Conservation (phyloP, 2,329 filamentous ascomycete genomes). For the Grosmannia penicillata region DNA sequence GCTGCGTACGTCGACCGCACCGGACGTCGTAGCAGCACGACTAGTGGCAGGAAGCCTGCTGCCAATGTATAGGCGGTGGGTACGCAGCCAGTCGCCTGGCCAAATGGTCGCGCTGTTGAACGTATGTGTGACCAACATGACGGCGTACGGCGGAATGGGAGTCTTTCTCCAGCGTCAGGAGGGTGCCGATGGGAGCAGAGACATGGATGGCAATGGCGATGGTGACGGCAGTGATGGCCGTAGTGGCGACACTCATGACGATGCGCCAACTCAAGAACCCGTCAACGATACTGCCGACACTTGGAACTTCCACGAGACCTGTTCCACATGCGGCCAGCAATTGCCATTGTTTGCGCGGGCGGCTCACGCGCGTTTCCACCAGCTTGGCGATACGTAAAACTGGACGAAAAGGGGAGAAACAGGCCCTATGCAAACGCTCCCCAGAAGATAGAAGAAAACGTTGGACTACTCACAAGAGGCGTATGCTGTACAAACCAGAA, state of each 20-base stretch:
- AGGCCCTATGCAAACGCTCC: too few relatives aligned
- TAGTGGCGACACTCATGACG: too few relatives aligned
- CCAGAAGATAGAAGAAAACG: too few relatives aligned
- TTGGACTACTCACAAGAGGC: not conserved
- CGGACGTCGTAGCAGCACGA: slow-evolving; percentile 10
- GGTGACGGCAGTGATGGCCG: not conserved
- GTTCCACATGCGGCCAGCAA: slow-evolving; percentile 13
- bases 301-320: slow-evolving; percentile 7
- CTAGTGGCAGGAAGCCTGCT: slow-evolving; percentile 11
- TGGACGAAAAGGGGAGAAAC: too few relatives aligned
- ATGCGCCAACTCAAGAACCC: too few relatives aligned
- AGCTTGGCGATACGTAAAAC: slow-evolving; percentile 5
- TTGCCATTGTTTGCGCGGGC: slow-evolving; percentile 15
- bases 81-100: slow-evolving; percentile 33
- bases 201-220: not conserved
- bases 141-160: slow-evolving; percentile 9
- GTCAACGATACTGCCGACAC: too few relatives aligned
- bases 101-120: slow-evolving; percentile 75
- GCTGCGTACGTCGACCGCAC: slow-evolving; percentile 38
- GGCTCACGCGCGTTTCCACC: slow-evolving; percentile 17
- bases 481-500: too few relatives aligned
- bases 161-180: not conserved
- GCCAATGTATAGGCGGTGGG: slow-evolving; percentile 11
- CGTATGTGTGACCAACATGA: slow-evolving; percentile 74
- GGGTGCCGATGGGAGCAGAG: not conserved